Evolutionary conservation across 495 filamentous ascomycete genomes (phyloP), one percentile per base, ranked within the genome.

Genomic region (Durotheca rogersii): DNA sequence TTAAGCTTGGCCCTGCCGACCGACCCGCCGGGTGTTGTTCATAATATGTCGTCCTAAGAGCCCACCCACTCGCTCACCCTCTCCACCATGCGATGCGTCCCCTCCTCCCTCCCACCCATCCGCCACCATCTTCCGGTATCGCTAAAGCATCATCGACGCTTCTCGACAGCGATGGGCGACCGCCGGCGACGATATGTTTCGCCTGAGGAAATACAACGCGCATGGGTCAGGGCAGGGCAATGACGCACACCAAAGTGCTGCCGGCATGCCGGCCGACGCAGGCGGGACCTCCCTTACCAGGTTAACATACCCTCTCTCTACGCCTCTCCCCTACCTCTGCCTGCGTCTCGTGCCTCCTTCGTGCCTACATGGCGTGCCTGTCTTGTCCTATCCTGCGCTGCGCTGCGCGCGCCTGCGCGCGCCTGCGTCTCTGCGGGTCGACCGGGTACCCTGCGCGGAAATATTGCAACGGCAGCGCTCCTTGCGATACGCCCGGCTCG

Each of bases 61-160:
- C 19, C 16, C 36, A 3, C 20, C 9, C 33, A 16, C 38, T 43
- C 11, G 11, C 16, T 27, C 6, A n/a, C n/a, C n/a, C n/a, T n/a
- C n/a, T n/a, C n/a, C n/a, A n/a, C n/a, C n/a, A n/a, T n/a, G n/a
- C n/a, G n/a, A n/a, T n/a, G 20, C 44, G 52, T 58, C 55, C 55
- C 12, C 38, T 27, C 23, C 9, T 9, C 9, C 15, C 4, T 35
- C 41, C 41, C 12, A n/a, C 14, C 36, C 5, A 10, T 15, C 33
- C 16, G 30, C 38, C 16, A 11, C 18, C 35, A 6, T 29, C 44
- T 58, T 58, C 55, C 55, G 49, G 48, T 58, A 49, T 53, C 43
- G 55, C 55, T 44, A 44, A n/a, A n/a, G 6, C 30, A 36, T 21
- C 40, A 4, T 32, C 41, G 23, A 20, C 41, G 17, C 18, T 39